Conservation (phyloP, 176 grass and related monocot species). For the Hyparrhenia diplandra region DNA sequence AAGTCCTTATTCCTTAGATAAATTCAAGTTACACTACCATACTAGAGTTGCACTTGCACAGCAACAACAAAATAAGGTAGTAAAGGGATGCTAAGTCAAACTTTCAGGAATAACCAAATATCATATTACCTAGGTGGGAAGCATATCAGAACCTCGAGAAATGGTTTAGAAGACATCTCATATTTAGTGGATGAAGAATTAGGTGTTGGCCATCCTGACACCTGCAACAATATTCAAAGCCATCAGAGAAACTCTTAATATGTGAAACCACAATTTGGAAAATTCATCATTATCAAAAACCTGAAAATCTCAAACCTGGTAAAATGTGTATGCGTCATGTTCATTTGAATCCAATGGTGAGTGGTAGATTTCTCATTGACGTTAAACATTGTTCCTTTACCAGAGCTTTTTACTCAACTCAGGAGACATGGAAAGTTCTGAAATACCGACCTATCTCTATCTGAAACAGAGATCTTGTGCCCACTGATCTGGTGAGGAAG, state of each 20-base stretch:
- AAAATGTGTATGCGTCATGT: constrained; percentile 76
- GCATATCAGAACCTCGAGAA: constrained; percentile 68
- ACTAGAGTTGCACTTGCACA: not conserved
- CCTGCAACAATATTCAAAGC: constrained; percentile 48
- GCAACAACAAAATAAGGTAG: not conserved
- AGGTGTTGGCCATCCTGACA: constrained; percentile 84
- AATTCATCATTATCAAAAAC: constrained; percentile 4
- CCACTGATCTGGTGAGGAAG: constrained; percentile 16
- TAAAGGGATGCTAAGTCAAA: not conserved
- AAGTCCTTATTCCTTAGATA: not conserved
- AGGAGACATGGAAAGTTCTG: constrained; percentile 18
- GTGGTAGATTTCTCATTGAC: constrained; percentile 27
- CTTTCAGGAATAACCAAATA: constrained; percentile 22
- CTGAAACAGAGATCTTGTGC: constrained; percentile 18
- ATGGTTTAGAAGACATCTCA: constrained; percentile 93
- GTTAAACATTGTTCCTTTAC: constrained; percentile 39
- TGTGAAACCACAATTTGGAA: not conserved
- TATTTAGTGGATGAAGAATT: constrained; percentile 92
- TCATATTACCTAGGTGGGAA: constrained; percentile 70
- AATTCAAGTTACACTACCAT: not conserved
- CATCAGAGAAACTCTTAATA: constrained; percentile 7
- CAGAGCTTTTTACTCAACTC: constrained; percentile 25
- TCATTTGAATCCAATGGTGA: constrained; percentile 40
- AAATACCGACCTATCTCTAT: constrained; percentile 33
- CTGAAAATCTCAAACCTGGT: constrained; percentile 56